Evolutionary conservation across 768 basidiomycete species (phyloP).

Genomic region (Naematelia aurantialba): DNA sequence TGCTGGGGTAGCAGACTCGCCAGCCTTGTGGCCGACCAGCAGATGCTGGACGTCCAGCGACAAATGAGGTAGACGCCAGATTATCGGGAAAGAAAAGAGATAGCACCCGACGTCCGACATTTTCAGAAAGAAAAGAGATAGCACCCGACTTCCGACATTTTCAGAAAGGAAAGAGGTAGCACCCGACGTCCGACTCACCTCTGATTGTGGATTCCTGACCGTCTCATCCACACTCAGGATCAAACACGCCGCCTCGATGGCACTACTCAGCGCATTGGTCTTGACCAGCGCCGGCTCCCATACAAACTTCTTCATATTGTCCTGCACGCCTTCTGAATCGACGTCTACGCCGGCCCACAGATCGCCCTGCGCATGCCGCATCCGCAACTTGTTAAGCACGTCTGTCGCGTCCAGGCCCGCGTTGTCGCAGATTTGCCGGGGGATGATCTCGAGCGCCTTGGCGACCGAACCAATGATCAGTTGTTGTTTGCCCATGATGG

Average conservation of each 20-base stretch:
- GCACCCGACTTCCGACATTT: no score
- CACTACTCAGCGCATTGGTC: conserved; percentile 89
- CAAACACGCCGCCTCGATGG: conserved; percentile 91
- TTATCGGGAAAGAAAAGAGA: no score
- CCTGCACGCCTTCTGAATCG: conserved; percentile 76
- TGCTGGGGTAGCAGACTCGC: no score
- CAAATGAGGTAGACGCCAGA: no score
- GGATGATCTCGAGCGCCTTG: conserved; percentile 94
- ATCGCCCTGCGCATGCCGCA: conserved; percentile 86
- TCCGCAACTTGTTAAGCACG: conserved; percentile 92
- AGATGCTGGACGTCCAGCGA: no score
- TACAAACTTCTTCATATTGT: conserved; percentile 97
- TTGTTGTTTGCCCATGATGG: conserved; percentile 93
- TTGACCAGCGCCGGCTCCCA: conserved; percentile 98
- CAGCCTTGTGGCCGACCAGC: no score
- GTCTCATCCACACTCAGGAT: conserved; percentile 97
- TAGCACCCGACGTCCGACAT: no score
- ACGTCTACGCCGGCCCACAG: conserved; percentile 94
- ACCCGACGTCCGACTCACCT: conserved; percentile 66
- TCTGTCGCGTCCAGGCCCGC: conserved; percentile 97
- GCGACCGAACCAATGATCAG: conserved; percentile 92
- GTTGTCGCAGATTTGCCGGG: conserved; percentile 97
- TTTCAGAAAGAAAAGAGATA: no score
- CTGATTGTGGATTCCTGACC: conserved; percentile 89
- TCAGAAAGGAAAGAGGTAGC: background rate